Conservation (phyloP, 1,284 basidiomycete genomes). For the Cutaneotrichosporon daszewskae region DNA sequence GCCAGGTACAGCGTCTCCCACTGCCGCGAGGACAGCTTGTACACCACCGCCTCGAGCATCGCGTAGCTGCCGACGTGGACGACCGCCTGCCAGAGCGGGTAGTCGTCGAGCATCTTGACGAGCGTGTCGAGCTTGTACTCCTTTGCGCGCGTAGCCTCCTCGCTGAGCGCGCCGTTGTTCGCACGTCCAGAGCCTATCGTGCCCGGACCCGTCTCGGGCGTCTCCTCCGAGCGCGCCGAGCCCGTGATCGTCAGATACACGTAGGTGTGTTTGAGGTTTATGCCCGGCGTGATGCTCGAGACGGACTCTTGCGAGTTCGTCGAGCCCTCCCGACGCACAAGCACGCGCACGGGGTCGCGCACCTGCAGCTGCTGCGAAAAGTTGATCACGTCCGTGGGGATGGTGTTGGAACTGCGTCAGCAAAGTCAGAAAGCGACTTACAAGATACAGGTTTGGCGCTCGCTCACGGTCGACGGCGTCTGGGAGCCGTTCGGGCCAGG, state of each 20-base stretch:
- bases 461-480: slow-evolving; percentile 42
- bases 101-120: slow-evolving; percentile 85
- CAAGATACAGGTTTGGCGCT: slow-evolving; percentile 92
- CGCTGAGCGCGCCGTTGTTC: slow-evolving; percentile 55
- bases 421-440: slow-evolving; percentile 17
- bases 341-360: slow-evolving; percentile 87
- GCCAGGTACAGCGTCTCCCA: slow-evolving; percentile 72
- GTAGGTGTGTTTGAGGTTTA: slow-evolving; percentile 83
- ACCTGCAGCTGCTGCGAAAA: slow-evolving; percentile 58
- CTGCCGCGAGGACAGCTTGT: slow-evolving; percentile 77
- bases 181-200: slow-evolving; percentile 80
- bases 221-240: slow-evolving; percentile 62
- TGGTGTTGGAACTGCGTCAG: slow-evolving; percentile 53
- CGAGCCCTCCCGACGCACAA: slow-evolving; percentile 85
- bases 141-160: slow-evolving; percentile 79
- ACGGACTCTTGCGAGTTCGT: slow-evolving; percentile 52
- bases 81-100: slow-evolving; percentile 62
- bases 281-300: slow-evolving; percentile 50
- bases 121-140: slow-evolving; percentile 98
- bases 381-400: slow-evolving; percentile 52
- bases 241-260: slow-evolving; percentile 87
- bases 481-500: slow-evolving; percentile 15
- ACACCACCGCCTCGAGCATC: slow-evolving; percentile 76
- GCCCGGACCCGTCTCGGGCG: slow-evolving; percentile 60
- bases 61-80: slow-evolving; percentile 84